Evolutionary conservation across 2,329 filamentous ascomycete species (phyloP), one percentile per base, ranked within the genome.

Genomic region (Ascochyta pisi): DNA sequence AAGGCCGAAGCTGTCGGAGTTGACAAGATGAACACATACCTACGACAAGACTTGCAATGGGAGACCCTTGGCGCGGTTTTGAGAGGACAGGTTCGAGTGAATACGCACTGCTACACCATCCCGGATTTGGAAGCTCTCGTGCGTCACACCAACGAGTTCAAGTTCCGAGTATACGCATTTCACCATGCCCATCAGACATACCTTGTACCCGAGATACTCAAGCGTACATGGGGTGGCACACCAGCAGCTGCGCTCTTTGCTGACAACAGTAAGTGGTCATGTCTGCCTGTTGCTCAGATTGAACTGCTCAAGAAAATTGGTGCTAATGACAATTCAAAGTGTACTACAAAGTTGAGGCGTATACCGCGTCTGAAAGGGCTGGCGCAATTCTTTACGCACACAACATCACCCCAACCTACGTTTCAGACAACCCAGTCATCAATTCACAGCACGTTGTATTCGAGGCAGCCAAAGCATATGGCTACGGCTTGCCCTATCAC

Each of bases 71-170:
- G 79, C 6, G 88, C 86, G 0, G 85, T 86, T 3, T 73, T 90
- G 33, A 81, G 88, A 35, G 87, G 87, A 0, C 86, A 90, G 61
- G 86, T 90, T 6, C 82, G 86, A 56, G 81, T 90, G 60, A 89
- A 90, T 75, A 87, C 85, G 0, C 88, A 91, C 64, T 90, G 88
- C 75, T 91, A 90, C 71, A 89, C 86, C 0, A 80, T 89, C 1
- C 82, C 86, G 0, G 88, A 90, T 63, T 77, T 90, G 7, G 87
- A 90, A 71, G 84, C 85, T 29, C 88, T 90, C 69, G 83, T 90
- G 3, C 83, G 87, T 57, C 86, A 89, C 67, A 88, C 85, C 13
- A 89, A 90, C 61, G 88, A 90, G 78, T 91, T 90, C 76, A 82
- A 85, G 57, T 89, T 90, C 64, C 73, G 84, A 0, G 76, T 90